These are phyloP conservation scores for Vigna unguiculata DNA, from an alignment of 306 rosid genomes.

Conservation along the genomic window DNA sequence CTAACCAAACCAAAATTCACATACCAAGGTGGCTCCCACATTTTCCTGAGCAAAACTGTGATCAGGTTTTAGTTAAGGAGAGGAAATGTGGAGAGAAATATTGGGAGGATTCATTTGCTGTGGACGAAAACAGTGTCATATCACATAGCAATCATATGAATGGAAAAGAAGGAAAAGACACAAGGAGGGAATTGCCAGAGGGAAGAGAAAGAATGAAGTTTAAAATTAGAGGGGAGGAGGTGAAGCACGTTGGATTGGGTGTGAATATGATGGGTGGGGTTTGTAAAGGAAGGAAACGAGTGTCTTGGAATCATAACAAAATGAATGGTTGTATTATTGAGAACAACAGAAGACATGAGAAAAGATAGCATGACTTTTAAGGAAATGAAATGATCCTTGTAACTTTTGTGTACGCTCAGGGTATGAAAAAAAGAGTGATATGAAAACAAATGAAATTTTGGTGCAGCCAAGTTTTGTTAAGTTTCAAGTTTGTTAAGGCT, in stretches of 20 bases:
- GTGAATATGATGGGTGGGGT: constrained; percentile 50
- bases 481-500: not conserved
- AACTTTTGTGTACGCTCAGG: not conserved
- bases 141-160: constrained; percentile 4
- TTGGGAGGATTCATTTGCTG: constrained; percentile 60
- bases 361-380: constrained; percentile 19
- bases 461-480: not conserved
- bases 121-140: not conserved
- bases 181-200: constrained; percentile 39
- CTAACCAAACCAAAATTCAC: constrained; percentile 30
- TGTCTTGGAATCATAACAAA: constrained; percentile 47
- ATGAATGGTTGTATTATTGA: constrained; percentile 29
- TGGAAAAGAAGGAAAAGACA: constrained; percentile 45
- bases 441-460: not conserved
- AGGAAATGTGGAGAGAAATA: constrained; percentile 65
- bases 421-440: not conserved
- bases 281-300: constrained; percentile 58
- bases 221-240: constrained; percentile 50
- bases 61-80: constrained; percentile 37
- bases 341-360: constrained; percentile 42
- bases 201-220: constrained; percentile 63
- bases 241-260: constrained; percentile 37
- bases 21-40: constrained; percentile 79
- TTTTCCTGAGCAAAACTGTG: constrained; percentile 51
- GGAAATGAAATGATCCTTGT: constrained; percentile 1